Evolutionary conservation across 768 basidiomycete species (phyloP).

Genomic region (Jaapia argillacea): DNA sequence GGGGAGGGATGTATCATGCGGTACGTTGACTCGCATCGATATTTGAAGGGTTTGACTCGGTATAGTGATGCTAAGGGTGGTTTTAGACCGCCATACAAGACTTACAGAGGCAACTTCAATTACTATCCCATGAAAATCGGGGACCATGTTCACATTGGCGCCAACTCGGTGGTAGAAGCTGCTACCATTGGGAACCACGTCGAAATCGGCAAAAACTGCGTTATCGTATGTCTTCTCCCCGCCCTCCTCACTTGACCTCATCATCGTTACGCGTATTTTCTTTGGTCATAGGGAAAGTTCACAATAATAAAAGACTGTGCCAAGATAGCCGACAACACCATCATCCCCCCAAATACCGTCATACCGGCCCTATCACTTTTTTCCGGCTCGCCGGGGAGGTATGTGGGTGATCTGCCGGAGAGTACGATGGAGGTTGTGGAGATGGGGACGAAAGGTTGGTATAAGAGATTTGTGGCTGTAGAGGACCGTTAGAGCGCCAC

Average conservation of each 20-base stretch:
- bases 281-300: conserved; percentile 71
- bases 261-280: not conserved
- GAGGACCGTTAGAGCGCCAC: conserved; percentile 20
- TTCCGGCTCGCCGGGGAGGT: conserved; percentile 81
- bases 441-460: conserved; percentile 74
- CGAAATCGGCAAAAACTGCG: conserved; percentile 90
- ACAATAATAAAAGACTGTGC: conserved; percentile 95
- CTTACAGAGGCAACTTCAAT: conserved; percentile 85
- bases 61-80: not conserved
- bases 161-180: conserved; percentile 85
- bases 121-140: conserved; percentile 98
- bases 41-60: not conserved
- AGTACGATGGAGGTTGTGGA: conserved; percentile 91
- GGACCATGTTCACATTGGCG: conserved; percentile 90
- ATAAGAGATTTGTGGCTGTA: conserved; percentile 69
- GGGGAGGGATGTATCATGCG: conserved; percentile 87
- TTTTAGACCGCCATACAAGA: conserved; percentile 75
- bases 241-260: not conserved
- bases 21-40: conserved; percentile 34
- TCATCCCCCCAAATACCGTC: conserved; percentile 87
- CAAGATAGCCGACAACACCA: conserved; percentile 79
- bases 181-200: conserved; percentile 92
- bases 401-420: conserved; percentile 81
- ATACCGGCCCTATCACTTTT: conserved; percentile 84
- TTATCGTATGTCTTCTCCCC: conserved; percentile 57